Conservation (phyloP, 2,329 filamentous ascomycete genomes). For the Macrophomina phaseolina region DNA sequence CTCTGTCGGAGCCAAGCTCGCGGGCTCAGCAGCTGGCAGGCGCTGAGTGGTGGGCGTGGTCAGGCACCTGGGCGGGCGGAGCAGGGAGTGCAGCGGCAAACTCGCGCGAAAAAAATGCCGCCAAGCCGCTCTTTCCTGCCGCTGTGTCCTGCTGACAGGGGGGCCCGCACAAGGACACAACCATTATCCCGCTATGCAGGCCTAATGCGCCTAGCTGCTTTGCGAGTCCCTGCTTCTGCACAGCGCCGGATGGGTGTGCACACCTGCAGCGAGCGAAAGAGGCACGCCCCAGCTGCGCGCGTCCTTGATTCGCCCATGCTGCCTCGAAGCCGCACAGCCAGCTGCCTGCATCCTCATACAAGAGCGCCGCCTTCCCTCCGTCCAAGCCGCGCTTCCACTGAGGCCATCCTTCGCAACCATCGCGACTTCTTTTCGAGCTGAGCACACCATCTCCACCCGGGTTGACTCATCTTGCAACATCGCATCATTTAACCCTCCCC, state of each 20-base stretch:
- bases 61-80: constrained; percentile 12
- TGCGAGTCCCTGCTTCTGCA: constrained; percentile 24
- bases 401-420: constrained; percentile 18
- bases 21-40: constrained; percentile 2
- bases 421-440: constrained; percentile 1
- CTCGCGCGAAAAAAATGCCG: constrained; percentile 6
- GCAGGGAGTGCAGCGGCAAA: constrained; percentile 18
- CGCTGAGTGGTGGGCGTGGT: constrained; percentile 7
- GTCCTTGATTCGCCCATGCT: constrained; percentile 17
- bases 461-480: constrained; percentile 23
- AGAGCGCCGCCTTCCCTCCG: constrained; percentile 24
- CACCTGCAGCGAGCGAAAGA: constrained; percentile 25
- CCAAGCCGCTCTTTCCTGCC: constrained; percentile 9
- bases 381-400: constrained; percentile 11
- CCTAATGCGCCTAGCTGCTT: constrained; percentile 22
- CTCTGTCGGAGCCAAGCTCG: constrained; percentile 11
- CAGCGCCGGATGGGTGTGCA: constrained; percentile 22
- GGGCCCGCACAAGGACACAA: constrained; percentile 17
- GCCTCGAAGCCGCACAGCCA: constrained; percentile 21
- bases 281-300: constrained; percentile 16
- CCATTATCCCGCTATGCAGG: constrained; percentile 25
- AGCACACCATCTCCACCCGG: constrained; percentile 25
- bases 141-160: constrained; percentile 2
- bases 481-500: background rate
- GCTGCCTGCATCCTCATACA: constrained; percentile 26